Base-by-base conservation (phyloP, 1,284 basidiomycete genomes). In the Cystobasidium slooffiae region DNA sequence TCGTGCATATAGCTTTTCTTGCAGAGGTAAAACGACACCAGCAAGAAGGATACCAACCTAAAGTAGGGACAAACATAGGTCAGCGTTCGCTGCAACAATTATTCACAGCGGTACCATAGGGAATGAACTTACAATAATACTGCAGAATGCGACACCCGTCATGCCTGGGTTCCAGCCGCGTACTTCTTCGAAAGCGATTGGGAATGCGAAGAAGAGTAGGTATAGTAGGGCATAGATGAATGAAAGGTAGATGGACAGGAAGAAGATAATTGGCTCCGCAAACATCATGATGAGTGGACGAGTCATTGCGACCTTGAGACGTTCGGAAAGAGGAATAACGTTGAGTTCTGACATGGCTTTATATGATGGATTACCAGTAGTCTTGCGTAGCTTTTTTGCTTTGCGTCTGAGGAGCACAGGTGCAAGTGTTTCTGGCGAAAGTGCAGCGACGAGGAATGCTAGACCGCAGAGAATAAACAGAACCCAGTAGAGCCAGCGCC, bases 401-500 rank as follows among this genome's bases (percentile, higher is more conserved):
- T 88, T 86, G 72, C 85, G 80, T 4, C 88, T 86, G 6, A 91
- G 43, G 18, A 37, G 22, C 0, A 43, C 31, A 3, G 59, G 55
- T 0, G 62, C 41, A 3, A 75, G 90, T 87, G 83, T 84, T 78
- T 84, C 84, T n/a, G 82, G 78, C 5, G 56, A 41, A n/a, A 59
- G 20, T 31, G 79, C 76, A 75, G 82, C 74, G 37, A 82, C 22
- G 14, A 41, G 20, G 12, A 31, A 61, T 56, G 55, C n/a, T 20
- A 63, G 18, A 31, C 51, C 68, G 43, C 51, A 61, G 24, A 62
- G 47, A 85, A 86, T 86, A 79, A 88, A 85, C 84, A 89, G 88
- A 65, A 90, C 84, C 88, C 89, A 89, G 81, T 91, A 90, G 63
- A 88, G 88, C 82, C 89, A 89, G 43, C 88, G 84, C 88, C 89